Evolutionary conservation across 495 filamentous ascomycete species (phyloP).

Genomic region (Letharia columbiana): DNA sequence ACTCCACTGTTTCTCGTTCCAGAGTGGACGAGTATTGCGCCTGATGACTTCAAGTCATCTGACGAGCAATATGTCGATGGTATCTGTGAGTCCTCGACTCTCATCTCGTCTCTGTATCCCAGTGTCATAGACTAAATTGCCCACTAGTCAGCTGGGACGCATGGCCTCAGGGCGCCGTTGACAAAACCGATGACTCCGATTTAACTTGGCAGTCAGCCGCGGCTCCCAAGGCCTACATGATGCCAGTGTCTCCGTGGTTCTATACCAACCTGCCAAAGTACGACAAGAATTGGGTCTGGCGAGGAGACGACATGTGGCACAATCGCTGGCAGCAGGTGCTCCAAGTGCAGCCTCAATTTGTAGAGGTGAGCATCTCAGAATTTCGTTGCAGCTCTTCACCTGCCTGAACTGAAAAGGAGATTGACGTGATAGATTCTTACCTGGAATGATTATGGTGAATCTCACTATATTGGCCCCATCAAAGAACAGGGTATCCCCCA

Average conservation of each 20-base stretch:
- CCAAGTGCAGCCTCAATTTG: conserved; percentile 53
- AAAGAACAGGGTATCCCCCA: conserved; percentile 41
- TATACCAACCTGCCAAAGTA: conserved; percentile 39
- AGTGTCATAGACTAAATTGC: background rate
- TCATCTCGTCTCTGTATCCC: background rate
- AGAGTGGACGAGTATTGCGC: conserved; percentile 53
- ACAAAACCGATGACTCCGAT: conserved; percentile 49
- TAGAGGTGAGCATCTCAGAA: conserved; percentile 43
- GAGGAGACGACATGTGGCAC: conserved; percentile 62
- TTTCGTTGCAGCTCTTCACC: conserved; percentile 29
- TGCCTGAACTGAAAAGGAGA: background rate
- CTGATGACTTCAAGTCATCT: conserved; percentile 35
- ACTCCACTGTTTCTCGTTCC: conserved; percentile 49
- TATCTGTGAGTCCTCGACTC: background rate
- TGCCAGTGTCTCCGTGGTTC: conserved; percentile 16
- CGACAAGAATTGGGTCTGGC: conserved; percentile 65
- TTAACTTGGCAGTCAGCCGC: conserved; percentile 42
- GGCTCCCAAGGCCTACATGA: conserved; percentile 37
- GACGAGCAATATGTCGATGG: conserved; percentile 1
- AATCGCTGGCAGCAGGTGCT: conserved; percentile 63
- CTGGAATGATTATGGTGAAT: conserved; percentile 74
- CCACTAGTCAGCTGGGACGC: conserved; percentile 47
- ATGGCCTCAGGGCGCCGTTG: conserved; percentile 47
- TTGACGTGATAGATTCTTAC: conserved; percentile 30
- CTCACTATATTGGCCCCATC: conserved; percentile 52